Evolutionary conservation across 179 eudicot species (phyloP).

Genomic region (Camellia oleifera): DNA sequence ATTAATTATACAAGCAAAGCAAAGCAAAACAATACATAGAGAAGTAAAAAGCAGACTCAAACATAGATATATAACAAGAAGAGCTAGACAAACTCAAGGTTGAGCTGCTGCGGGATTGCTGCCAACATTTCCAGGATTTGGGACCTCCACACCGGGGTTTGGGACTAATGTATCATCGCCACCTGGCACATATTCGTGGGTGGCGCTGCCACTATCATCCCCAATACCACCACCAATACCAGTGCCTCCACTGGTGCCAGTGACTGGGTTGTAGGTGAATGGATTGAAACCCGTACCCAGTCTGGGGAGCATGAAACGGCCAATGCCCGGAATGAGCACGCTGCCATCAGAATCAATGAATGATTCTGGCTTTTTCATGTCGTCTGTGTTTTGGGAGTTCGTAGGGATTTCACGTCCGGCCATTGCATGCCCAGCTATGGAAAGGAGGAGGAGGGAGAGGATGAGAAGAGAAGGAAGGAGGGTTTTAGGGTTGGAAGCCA

Average conservation of each 20-base stretch:
- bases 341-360: constrained; percentile 32
- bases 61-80: neutral
- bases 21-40: neutral
- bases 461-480: constrained; percentile 21
- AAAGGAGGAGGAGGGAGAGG: constrained; percentile 24
- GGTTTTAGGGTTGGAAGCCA: neutral
- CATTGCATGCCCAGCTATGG: constrained; percentile 18
- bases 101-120: neutral
- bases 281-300: constrained; percentile 15
- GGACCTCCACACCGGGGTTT: constrained; percentile 36
- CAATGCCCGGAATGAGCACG: constrained; percentile 33
- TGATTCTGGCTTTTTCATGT: constrained; percentile 33
- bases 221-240: constrained; percentile 8
- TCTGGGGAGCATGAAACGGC: constrained; percentile 19
- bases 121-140: constrained; percentile 21
- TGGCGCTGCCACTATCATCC: constrained; percentile 8
- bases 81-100: neutral
- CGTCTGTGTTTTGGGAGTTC: constrained; percentile 13
- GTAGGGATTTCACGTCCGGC: constrained; percentile 23
- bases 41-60: neutral
- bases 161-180: too few relatives aligned
- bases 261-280: constrained; percentile 22
- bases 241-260: constrained; percentile 11
- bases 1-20: too few relatives aligned
- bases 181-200: too few relatives aligned